Percentiles rank a stretch among this genome's conserved stretches.
Conservation (phyloP, 768 basidiomycete genomes). For the Psilocybe tampanensis region DNA sequence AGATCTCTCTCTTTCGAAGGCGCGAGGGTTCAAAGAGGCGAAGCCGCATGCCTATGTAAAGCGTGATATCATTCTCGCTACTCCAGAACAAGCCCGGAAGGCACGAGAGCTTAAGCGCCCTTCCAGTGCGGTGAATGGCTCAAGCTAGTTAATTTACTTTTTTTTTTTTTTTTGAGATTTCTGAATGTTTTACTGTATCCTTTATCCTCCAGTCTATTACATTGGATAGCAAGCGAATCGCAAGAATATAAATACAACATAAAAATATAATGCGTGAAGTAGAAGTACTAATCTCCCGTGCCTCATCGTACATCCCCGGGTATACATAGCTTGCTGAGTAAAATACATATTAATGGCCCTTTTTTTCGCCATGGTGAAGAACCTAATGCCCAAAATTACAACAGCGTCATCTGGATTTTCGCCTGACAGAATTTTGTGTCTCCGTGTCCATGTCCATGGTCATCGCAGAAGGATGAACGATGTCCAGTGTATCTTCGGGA, state of each 20-base stretch:
- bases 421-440: background rate
- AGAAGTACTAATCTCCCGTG: background rate
- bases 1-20: constrained; percentile 54
- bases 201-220: background rate
- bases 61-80: constrained; percentile 45
- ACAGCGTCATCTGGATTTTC: background rate
- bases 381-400: background rate
- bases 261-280: background rate
- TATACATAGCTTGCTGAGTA: too few species aligned
- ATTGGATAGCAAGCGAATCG: background rate
- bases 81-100: constrained; percentile 36
- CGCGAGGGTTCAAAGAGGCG: constrained; percentile 51
- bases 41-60: constrained; percentile 41
- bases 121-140: too few species aligned
- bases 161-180: too few species aligned
- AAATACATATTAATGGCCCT: too few species aligned
- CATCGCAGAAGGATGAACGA: constrained; percentile 1
- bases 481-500: constrained; percentile 4
- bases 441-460: background rate
- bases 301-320: too few species aligned
- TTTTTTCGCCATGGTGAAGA: background rate
- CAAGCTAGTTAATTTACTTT: too few species aligned
- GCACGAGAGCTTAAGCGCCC: too few species aligned
- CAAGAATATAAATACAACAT: background rate
- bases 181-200: background rate